These are phyloP conservation scores for Hymenoscyphus fraxineus DNA, from an alignment of 2,329 filamentous ascomycete species.

Conservation along the genomic window DNA sequence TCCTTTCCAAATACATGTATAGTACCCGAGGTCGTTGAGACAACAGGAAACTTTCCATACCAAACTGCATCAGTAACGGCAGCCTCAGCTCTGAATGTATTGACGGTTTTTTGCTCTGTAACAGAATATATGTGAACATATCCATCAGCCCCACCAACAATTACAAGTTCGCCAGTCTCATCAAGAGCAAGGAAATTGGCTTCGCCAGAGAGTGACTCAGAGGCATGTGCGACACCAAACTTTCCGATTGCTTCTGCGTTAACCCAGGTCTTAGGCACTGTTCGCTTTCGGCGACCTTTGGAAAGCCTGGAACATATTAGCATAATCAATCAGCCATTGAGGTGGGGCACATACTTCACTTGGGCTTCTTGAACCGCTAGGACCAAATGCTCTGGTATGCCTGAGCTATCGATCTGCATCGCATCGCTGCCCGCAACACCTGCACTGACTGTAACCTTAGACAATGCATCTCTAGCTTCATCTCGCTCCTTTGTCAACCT, in stretches of 20 bases:
- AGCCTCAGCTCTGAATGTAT: slow-evolving; percentile 38
- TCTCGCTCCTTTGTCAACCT: slow-evolving; percentile 87
- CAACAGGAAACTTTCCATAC: slow-evolving; percentile 36
- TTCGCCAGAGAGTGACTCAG: slow-evolving; percentile 57
- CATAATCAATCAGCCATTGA: slow-evolving; percentile 12
- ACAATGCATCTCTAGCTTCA: slow-evolving; percentile 84
- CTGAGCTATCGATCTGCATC: slow-evolving; percentile 87
- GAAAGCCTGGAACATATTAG: slow-evolving; percentile 58
- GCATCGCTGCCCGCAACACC: slow-evolving; percentile 61
- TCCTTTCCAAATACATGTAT: slow-evolving; percentile 74
- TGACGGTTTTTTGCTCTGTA: slow-evolving; percentile 65
- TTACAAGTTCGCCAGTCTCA: slow-evolving; percentile 53
- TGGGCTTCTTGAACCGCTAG: slow-evolving; percentile 77
- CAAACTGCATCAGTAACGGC: slow-evolving; percentile 55
- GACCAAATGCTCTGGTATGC: slow-evolving; percentile 67
- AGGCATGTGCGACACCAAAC: slow-evolving; percentile 51
- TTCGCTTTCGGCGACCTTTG: slow-evolving; percentile 83
- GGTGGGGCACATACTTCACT: slow-evolving; percentile 58
- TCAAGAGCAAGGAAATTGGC: slow-evolving; percentile 55
- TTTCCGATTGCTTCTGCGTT: slow-evolving; percentile 66
- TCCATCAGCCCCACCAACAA: slow-evolving; percentile 61
- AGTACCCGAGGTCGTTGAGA: slow-evolving; percentile 43
- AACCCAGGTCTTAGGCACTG: slow-evolving; percentile 80
- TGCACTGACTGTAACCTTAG: slow-evolving; percentile 72
- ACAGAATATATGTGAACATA: slow-evolving; percentile 74